Percentiles rank a stretch among this genome's conserved stretches.
phyloP scores from a whole-genome alignment of 1,139 yeast species.

The Candida smagusa region DNA sequence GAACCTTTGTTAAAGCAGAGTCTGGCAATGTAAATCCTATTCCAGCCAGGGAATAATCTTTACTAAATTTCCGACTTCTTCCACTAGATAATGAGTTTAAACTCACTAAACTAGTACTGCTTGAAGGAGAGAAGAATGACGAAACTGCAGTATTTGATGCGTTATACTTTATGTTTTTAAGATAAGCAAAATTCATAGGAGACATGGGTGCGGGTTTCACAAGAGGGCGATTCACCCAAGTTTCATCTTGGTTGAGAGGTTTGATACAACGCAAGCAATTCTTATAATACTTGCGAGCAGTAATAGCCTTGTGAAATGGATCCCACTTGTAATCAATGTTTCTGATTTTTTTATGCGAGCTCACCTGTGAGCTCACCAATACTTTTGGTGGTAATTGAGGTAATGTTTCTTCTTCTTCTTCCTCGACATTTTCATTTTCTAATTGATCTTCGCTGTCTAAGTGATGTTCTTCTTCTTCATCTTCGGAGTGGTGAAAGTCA shows the following conservation, averaged over 20 bases:
- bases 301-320: constrained; percentile 39
- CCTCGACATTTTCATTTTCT: not conserved
- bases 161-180: constrained; percentile 21
- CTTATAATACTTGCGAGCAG: constrained; percentile 44
- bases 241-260: constrained; percentile 50
- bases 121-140: constrained; percentile 11
- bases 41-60: constrained; percentile 4
- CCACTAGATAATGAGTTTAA: constrained; percentile 11
- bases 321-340: constrained; percentile 38
- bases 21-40: constrained; percentile 22
- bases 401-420: not conserved
- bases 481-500: constrained; percentile 37
- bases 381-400: not conserved
- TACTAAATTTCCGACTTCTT: constrained; percentile 4
- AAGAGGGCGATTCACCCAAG: constrained; percentile 50
- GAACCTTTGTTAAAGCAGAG: constrained; percentile 28
- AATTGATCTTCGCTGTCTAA: not conserved
- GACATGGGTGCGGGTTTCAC: constrained; percentile 42
- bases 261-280: constrained; percentile 59
- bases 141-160: constrained; percentile 4
- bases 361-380: not conserved
- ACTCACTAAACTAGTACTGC: constrained; percentile 19
- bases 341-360: not conserved
- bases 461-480: constrained; percentile 23
- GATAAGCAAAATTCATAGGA: constrained; percentile 26